A percentile compares a stretch with the other conserved stretches of the same genome.
These are phyloP conservation scores for Pulveroboletus sp. DNA, from an alignment of 768 basidiomycete species.

Conservation along the genomic window DNA sequence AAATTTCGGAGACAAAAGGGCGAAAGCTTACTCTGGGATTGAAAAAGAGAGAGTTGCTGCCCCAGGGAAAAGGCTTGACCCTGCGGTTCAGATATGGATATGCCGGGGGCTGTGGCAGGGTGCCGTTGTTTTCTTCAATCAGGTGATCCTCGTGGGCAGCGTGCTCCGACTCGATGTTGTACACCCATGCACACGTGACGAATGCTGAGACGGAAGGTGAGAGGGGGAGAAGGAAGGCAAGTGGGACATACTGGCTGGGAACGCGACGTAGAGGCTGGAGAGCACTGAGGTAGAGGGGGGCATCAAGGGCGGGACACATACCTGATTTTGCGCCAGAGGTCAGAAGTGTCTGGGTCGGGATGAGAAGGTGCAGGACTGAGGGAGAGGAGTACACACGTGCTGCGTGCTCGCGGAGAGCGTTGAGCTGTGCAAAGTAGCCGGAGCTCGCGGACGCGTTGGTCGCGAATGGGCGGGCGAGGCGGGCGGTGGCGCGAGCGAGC, in stretches of 20 bases:
- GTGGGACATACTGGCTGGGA: slow-evolving; percentile 62
- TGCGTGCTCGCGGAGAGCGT: slow-evolving; percentile 64
- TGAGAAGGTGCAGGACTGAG: slow-evolving; percentile 9
- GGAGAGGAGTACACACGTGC: slow-evolving; percentile 40
- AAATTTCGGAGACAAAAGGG: neutral
- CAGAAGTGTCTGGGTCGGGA: slow-evolving; percentile 53
- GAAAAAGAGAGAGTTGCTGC: slow-evolving; percentile 77
- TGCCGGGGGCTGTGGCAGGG: slow-evolving; percentile 63
- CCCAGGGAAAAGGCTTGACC: slow-evolving; percentile 82
- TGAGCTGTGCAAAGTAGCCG: slow-evolving; percentile 47
- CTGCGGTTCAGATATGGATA: slow-evolving; percentile 78
- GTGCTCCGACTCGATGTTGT: slow-evolving; percentile 58
- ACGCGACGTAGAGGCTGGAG: slow-evolving; percentile 65
- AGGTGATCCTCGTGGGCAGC: slow-evolving; percentile 66
- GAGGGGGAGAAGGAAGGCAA: slow-evolving; percentile 3
- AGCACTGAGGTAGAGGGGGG: slow-evolving; percentile 5
- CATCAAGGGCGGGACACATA: slow-evolving; percentile 29
- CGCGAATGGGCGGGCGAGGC: slow-evolving; percentile 34
- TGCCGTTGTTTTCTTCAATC: slow-evolving; percentile 67
- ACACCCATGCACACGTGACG: slow-evolving; percentile 41
- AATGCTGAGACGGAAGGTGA: slow-evolving; percentile 17
- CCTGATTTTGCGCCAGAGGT: slow-evolving; percentile 89
- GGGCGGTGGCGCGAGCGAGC: slow-evolving; percentile 43
- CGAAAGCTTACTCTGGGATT: slow-evolving; percentile 58
- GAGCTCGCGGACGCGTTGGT: slow-evolving; percentile 37